Base-by-base conservation (phyloP, 1,284 basidiomycete species). In the Ceratobasidium sp. region DNA sequence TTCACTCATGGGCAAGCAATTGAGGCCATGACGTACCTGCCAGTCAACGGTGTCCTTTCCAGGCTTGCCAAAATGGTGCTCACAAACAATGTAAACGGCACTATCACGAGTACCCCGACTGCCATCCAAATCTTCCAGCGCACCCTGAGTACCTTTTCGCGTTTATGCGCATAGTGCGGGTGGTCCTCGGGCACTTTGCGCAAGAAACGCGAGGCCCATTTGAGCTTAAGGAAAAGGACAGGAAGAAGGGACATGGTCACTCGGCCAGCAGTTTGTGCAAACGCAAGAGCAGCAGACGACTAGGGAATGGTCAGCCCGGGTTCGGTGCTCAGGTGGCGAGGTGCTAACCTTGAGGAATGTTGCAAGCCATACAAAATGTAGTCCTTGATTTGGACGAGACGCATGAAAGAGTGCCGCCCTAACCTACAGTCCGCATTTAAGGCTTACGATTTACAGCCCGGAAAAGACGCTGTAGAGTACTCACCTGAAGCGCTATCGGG, bases 31-130 rank as follows among this genome's bases (percentile, higher is more conserved):
- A 79, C 86, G 66, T 74, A 92, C 89, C 92, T 84, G 75, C 94
- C 94, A 7, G 93, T 95, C 71, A 95, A 82, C 1, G 94, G 94
- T 3, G 92, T 93, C 76, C 87, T 82, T 79, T 96, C 94, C 66
- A 92, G 78, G 73, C 91, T 93, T 1, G 91, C 90, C 1, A 92
- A 72, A 73, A 94, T 88, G 0, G 90, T 92, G 1, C 86, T 83
- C 83, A 86, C 87, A 77, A 95, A 88, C n/a, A 95, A 79, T 14
- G 86, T 75, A 30, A 87, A 80, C 0, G 94, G 94, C 30, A 90
- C 81, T 60, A 89, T 82, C 63, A 94, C 78, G 21, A 95, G 82
- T 30, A 85, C 72, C 63, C 88, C 86, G 73, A 56, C 23, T 1
- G 36, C 63, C 18, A 67, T 49, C 63, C 63, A 67, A 21, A 67